A percentile compares a stretch with the other conserved stretches of the same genome.
phyloP scores from a whole-genome alignment of 169 alveolate species.

The Cryptosporidium parvum region DNA sequence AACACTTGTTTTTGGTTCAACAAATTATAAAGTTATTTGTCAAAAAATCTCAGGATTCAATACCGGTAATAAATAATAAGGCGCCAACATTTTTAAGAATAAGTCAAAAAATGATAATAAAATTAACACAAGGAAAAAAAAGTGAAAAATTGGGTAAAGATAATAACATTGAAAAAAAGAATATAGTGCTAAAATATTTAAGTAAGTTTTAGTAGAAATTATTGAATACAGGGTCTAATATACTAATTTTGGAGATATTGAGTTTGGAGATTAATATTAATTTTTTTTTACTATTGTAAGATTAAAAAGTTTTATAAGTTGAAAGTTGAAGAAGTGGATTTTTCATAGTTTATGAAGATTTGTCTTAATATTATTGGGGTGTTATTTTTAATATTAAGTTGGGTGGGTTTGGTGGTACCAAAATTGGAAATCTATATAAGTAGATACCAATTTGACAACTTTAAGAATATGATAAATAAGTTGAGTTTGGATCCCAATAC shows the following conservation, averaged over 20 bases:
- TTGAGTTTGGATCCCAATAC: conserved; percentile 6
- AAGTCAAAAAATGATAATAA: conserved; percentile 9
- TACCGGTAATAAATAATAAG: conserved; percentile 1
- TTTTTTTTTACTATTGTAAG: not conserved
- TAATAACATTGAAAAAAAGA: not conserved
- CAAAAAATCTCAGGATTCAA: not conserved
- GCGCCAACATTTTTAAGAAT: not conserved
- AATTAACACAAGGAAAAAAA: not conserved
- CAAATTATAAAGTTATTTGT: not conserved
- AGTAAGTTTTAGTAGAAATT: too few relatives aligned
- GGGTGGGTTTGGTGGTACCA: not conserved
- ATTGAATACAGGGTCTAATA: too few relatives aligned
- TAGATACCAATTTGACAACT: conserved; percentile 6
- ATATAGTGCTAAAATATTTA: too few relatives aligned
- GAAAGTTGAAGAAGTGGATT: not conserved
- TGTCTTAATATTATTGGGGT: not conserved
- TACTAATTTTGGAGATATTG: not conserved
- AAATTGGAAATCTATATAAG: conserved; percentile 7
- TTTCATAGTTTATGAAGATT: not conserved
- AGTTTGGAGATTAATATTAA: too few relatives aligned
- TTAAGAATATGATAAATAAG: not conserved
- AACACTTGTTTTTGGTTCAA: not conserved
- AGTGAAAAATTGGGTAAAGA: not conserved
- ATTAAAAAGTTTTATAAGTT: not conserved
- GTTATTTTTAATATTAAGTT: not conserved